Percentiles rank a stretch among this genome's conserved stretches.
phyloP scores from a whole-genome alignment of 345 rosid genomes.

The Clarkia xantiana region DNA sequence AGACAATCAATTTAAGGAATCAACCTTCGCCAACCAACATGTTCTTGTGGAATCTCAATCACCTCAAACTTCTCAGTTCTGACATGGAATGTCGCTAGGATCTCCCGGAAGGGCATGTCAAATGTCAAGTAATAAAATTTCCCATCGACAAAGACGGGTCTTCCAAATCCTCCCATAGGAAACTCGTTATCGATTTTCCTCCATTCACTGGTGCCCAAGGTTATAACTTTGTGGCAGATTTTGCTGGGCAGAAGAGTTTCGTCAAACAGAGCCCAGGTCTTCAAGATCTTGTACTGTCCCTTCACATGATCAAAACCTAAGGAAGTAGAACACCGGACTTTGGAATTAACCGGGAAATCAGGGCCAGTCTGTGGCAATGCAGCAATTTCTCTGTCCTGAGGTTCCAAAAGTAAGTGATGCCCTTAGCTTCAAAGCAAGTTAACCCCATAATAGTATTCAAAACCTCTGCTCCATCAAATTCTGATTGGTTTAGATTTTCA shows the following conservation, averaged over 20 bases:
- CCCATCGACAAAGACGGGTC: constrained; percentile 5
- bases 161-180: background rate
- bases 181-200: background rate
- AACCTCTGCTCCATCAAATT: background rate
- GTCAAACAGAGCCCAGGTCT: background rate
- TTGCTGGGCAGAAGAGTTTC: background rate
- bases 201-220: constrained; percentile 3
- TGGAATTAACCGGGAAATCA: background rate
- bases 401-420: constrained; percentile 4
- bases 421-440: background rate
- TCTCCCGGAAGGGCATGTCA: constrained; percentile 2
- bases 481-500: background rate
- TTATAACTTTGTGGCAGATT: constrained; percentile 7
- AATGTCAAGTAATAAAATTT: constrained; percentile 4
- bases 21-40: background rate
- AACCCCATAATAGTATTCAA: constrained; percentile 1
- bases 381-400: constrained; percentile 3
- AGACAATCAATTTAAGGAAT: constrained; percentile 1
- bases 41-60: background rate
- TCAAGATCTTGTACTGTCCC: constrained; percentile 6
- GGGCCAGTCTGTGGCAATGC: constrained; percentile 3
- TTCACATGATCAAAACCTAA: constrained; percentile 4
- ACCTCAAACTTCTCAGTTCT: constrained; percentile 2
- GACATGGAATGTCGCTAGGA: constrained; percentile 3
- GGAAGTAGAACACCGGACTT: background rate